Evolutionary conservation across 257 asterid genomes (phyloP), one percentile per base, ranked within the genome.

Genomic region (Cordia subcordata): DNA sequence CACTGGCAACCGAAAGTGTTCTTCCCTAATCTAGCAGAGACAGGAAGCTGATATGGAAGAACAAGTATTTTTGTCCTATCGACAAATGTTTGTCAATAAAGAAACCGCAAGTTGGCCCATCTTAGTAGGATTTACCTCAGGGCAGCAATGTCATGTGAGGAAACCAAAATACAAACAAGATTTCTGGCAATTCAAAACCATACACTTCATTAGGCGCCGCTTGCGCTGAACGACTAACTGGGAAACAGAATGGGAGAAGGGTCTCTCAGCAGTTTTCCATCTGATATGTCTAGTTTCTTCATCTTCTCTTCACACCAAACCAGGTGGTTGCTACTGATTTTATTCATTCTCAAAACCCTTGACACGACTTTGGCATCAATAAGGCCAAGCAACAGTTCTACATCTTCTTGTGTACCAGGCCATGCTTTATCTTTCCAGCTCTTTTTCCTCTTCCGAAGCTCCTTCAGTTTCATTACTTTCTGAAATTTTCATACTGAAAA

Each of bases 251-350:
- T 49, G 11, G 95, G 86, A 20, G 96, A 79, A 1, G 96, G 95
- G 61, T 88, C 97, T 53, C 99, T 86, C 64, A 53, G 89, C 66
- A 92, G 70, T 74, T 88, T 88, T 16, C 92, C 96, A 16, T 77
- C 79, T 0, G 70, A 53, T 15, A 82, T 47, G 14, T 71, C 78
- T 58, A 86, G 50, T 68, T 80, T 92, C 79, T 89, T 88, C 87
- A 79, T 81, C 88, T 84, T 93, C 37, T 85, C 96, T 63, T 88
- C 95, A 5, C 97, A 89, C 96, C 99, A 93, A 57, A 84, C 63
- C 46, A 86, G 49, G 51, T 88, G 95, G 16, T 84, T 87, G 60
- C 77, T 84, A 78, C 79, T 88, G 4, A 93, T 69, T 63, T 67
- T 77, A 54, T 39, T 63, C 95, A 84, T 78, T 49, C 91, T 57